These are phyloP conservation scores for Phyllosticta citribraziliensis DNA, from an alignment of 2,329 filamentous ascomycete species.

Conservation along the genomic window DNA sequence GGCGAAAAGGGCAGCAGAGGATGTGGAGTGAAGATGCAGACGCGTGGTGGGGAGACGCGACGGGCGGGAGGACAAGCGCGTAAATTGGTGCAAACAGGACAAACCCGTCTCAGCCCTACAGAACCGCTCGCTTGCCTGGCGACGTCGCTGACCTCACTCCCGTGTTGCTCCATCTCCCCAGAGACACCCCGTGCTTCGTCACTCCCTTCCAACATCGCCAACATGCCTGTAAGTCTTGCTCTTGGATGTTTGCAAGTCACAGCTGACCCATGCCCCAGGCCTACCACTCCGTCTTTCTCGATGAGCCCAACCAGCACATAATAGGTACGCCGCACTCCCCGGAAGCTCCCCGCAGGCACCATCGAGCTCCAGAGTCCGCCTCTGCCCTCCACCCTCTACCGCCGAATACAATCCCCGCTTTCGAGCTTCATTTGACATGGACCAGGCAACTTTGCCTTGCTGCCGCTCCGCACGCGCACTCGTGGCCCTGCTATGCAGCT, in stretches of 20 bases:
- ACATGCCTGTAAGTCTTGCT: slow-evolving; percentile 37
- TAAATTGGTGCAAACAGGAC: slow-evolving; percentile 29
- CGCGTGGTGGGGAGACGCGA: slow-evolving; percentile 13
- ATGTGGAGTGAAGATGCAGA: slow-evolving; percentile 3
- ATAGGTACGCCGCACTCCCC: slow-evolving; percentile 40
- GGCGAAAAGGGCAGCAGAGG: background rate
- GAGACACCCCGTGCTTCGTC: slow-evolving; percentile 14
- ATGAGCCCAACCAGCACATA: slow-evolving; percentile 61
- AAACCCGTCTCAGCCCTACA: slow-evolving; percentile 22
- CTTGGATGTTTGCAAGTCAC: no score
- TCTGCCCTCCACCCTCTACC: background rate
- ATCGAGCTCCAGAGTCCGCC: background rate
- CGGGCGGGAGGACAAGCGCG: slow-evolving; percentile 18
- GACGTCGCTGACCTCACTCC: slow-evolving; percentile 14
- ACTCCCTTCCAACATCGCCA: slow-evolving; percentile 16
- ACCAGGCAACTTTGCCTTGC: slow-evolving; percentile 81
- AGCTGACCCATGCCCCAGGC: slow-evolving; percentile 46
- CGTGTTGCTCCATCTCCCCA: slow-evolving; percentile 19
- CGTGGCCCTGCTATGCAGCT: slow-evolving; percentile 91
- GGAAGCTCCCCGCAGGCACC: slow-evolving; percentile 8
- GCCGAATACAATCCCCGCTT: background rate
- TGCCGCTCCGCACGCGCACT: slow-evolving; percentile 88
- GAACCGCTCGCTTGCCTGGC: no score
- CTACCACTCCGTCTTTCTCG: slow-evolving; percentile 94
- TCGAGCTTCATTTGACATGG: slow-evolving; percentile 7